These are phyloP conservation scores for Fusarium graminum DNA, from an alignment of 2,329 filamentous ascomycete species.

Conservation along the genomic window DNA sequence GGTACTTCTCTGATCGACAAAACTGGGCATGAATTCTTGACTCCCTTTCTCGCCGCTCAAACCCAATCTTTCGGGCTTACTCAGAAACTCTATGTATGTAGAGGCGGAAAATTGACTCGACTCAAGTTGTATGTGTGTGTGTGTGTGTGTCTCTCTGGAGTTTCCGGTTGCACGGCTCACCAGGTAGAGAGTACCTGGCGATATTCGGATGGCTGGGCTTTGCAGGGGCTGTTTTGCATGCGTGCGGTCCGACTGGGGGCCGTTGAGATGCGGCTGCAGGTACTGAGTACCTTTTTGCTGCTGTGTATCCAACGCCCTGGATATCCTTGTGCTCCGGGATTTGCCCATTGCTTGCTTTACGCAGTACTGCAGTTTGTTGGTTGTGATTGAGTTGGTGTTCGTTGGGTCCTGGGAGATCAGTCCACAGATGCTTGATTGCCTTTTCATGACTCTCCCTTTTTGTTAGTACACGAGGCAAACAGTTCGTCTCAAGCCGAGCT, in stretches of 20 bases:
- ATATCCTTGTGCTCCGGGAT: conserved; percentile 13
- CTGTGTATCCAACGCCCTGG: conserved; percentile 22
- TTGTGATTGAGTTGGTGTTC: too few relatives aligned
- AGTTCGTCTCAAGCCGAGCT: conserved; percentile 31
- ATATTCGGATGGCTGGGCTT: conserved; percentile 32
- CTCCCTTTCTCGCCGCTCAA: conserved; percentile 8
- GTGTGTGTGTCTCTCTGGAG: conserved; percentile 5
- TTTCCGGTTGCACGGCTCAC: conserved; percentile 23
- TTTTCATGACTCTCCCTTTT: conserved; percentile 25
- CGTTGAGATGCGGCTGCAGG: conserved; percentile 31
- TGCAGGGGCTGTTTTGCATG: conserved; percentile 18
- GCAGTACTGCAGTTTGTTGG: background rate
- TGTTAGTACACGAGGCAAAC: conserved; percentile 33
- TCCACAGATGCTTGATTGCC: background rate
- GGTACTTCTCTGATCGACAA: conserved; percentile 30
- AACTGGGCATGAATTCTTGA: conserved; percentile 39
- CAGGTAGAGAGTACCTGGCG: conserved; percentile 30
- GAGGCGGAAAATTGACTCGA: conserved; percentile 22
- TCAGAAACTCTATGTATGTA: conserved; percentile 11
- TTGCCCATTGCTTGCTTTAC: conserved; percentile 2
- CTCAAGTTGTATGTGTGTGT: background rate
- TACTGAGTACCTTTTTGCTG: conserved; percentile 29
- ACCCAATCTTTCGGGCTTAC: background rate
- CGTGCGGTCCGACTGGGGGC: conserved; percentile 24
- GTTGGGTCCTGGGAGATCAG: too few relatives aligned